Percentiles rank a stretch among this genome's conserved stretches.
phyloP scores from a whole-genome alignment of 208 protist genomes.

The Balamuthia mandrillaris region DNA sequence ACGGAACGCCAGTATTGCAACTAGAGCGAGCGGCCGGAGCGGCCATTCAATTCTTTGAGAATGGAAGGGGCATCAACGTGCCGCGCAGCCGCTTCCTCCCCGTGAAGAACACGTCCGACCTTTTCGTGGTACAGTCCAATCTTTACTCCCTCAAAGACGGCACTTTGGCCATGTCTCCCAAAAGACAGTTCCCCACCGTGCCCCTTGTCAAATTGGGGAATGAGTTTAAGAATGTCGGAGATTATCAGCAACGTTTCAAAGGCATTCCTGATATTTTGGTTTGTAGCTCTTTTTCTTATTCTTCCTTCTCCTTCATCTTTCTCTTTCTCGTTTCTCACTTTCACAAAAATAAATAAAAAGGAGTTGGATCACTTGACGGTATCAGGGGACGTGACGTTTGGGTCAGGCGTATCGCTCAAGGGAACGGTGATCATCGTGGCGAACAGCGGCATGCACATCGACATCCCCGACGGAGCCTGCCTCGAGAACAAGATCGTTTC shows the following conservation, averaged over 20 bases:
- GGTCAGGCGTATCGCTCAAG: constrained; percentile 58
- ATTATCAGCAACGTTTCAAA: constrained; percentile 42
- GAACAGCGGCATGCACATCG: constrained; percentile 65
- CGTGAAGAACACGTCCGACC: constrained; percentile 94
- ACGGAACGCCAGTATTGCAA: constrained; percentile 71
- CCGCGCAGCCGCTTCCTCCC: constrained; percentile 93
- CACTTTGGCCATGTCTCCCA: constrained; percentile 2
- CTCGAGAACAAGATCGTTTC: constrained; percentile 74
- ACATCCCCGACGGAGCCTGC: constrained; percentile 66
- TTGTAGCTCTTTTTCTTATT: not conserved
- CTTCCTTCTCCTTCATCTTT: not conserved
- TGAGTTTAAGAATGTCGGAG: constrained; percentile 68
- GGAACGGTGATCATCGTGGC: constrained; percentile 75
- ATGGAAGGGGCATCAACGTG: constrained; percentile 84
- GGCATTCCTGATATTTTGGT: constrained; percentile 56
- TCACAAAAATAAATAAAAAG: constrained; percentile 52
- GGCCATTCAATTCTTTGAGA: constrained; percentile 92
- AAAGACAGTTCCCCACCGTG: constrained; percentile 46
- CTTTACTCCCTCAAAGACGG: constrained; percentile 83
- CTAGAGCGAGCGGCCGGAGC: constrained; percentile 85
- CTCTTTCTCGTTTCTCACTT: not conserved
- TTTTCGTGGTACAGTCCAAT: constrained; percentile 93
- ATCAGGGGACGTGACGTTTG: constrained; percentile 76
- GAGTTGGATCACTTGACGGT: constrained; percentile 75
- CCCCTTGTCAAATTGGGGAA: constrained; percentile 73